Evolutionary conservation across 2,329 filamentous ascomycete genomes (phyloP).

Genomic region (Penicillium decumbens): DNA sequence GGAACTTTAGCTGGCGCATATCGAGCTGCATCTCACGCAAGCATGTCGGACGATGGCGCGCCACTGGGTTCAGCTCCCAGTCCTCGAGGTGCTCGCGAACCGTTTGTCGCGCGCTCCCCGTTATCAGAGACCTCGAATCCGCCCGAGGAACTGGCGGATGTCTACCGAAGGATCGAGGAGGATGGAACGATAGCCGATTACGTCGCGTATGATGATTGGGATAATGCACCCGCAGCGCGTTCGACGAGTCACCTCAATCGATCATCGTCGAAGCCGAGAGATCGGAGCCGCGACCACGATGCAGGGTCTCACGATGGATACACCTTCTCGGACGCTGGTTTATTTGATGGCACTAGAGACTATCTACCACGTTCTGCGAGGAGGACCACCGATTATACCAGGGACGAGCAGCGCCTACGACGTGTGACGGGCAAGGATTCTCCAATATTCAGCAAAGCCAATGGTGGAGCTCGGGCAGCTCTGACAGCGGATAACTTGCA

Average conservation of each 20-base stretch:
- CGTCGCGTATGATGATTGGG: conserved; percentile 32
- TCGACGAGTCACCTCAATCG: conserved; percentile 20
- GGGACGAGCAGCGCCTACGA: conserved; percentile 39
- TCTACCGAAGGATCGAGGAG: conserved; percentile 39
- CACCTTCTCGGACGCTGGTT: conserved; percentile 30
- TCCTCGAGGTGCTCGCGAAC: conserved; percentile 27
- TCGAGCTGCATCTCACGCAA: conserved; percentile 31
- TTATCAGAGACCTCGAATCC: conserved; percentile 35
- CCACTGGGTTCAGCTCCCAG: conserved; percentile 26
- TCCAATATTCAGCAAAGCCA: conserved; percentile 40
- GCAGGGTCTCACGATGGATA: conserved; percentile 15
- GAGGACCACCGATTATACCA: conserved; percentile 32
- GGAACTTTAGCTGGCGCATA: conserved; percentile 40
- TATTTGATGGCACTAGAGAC: conserved; percentile 33
- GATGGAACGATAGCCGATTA: conserved; percentile 35
- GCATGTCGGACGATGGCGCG: conserved; percentile 25
- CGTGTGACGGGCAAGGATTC: conserved; percentile 37
- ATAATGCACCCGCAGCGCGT: conserved; percentile 10
- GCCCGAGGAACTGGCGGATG: conserved; percentile 37
- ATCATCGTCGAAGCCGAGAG: conserved; percentile 24
- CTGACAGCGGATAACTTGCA: conserved; percentile 38
- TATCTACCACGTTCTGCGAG: conserved; percentile 30
- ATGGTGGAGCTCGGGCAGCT: conserved; percentile 25
- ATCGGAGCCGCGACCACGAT: conserved; percentile 16
- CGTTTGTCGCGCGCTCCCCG: conserved; percentile 27